These are phyloP conservation scores for Laetiporus sulphureus DNA, from an alignment of 1,284 basidiomycete genomes.

Conservation along the genomic window DNA sequence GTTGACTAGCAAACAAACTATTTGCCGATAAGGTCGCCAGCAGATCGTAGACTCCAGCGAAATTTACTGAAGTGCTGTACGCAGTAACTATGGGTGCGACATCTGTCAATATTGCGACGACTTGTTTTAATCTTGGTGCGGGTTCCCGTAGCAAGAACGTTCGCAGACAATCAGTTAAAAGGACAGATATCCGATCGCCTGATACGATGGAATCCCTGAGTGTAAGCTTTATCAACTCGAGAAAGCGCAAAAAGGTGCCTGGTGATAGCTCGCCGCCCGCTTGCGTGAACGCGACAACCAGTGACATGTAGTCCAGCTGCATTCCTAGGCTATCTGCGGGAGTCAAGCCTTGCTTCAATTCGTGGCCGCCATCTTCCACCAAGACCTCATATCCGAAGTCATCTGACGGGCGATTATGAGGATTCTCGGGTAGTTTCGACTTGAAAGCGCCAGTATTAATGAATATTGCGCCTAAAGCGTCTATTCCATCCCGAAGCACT, in stretches of 20 bases:
- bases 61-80: conserved; percentile 49
- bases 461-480: conserved; percentile 58
- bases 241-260: conserved; percentile 39
- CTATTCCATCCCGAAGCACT: conserved; percentile 62
- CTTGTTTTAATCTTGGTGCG: conserved; percentile 41
- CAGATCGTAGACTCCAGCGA: conserved; percentile 54
- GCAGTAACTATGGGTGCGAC: conserved; percentile 52
- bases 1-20: conserved; percentile 44
- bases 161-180: conserved; percentile 45
- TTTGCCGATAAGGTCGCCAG: conserved; percentile 43
- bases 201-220: conserved; percentile 46
- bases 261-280: conserved; percentile 50
- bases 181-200: conserved; percentile 36
- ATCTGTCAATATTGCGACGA: conserved; percentile 47
- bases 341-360: conserved; percentile 35
- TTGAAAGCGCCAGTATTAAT: conserved; percentile 37
- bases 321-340: conserved; percentile 52
- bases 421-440: conserved; percentile 36
- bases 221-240: conserved; percentile 55
- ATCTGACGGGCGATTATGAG: conserved; percentile 24
- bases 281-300: conserved; percentile 49
- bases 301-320: conserved; percentile 57
- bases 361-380: conserved; percentile 21
- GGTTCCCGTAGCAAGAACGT: conserved; percentile 39
- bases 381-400: conserved; percentile 19